Evolutionary conservation across 1,284 basidiomycete species (phyloP), one percentile per base, ranked within the genome.

Genomic region (Tranzscheliella williamsii): DNA sequence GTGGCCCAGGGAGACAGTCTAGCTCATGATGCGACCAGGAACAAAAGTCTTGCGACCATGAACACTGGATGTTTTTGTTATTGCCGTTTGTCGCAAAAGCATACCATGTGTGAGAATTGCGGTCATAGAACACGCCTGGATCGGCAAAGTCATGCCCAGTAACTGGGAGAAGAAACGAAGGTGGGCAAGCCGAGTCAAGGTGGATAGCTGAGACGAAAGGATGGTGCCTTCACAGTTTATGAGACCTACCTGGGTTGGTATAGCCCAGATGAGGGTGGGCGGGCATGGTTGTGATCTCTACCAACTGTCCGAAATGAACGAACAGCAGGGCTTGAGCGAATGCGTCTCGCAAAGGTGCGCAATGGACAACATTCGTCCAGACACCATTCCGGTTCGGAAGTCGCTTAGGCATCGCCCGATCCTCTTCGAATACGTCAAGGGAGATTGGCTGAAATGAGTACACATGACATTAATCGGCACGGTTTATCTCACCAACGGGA

Each of bases 51-150:
- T 53, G 52, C 12, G 51, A 55, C 34, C 47, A 58, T n/a, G 49
- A 53, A 44, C 51, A 57, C 36, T 66, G 68, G 24, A 68, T 55
- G 42, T 60, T 66, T 16, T 66, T 68, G 33, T 66, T 66, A 24
- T 68, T 63, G 23, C 46, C 56, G 29, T 70, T 70, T 24, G 68
- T 70, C n/a, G 24, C 43, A 24, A 49, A 70, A 4, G 68, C 65
- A 18, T 62, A 65, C 56, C 56, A 67, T 1, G 53, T 54, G 6
- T 52, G 44, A 4, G 45, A 44, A 6, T 32, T 20, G 17, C 38
- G 41, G 31, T 70, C 68, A 34, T 46, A 70, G 42, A 58, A 64
- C 11, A 65, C 51, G 29, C 65, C 68, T 3, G 68, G 68, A 41
- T 70, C 68, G 38, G 65, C 47, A 42, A 66, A 68, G 38, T 70